Percentiles rank a stretch among this genome's conserved stretches.
These are phyloP conservation scores for Leonotis leonurus DNA, from an alignment of 257 asterid species.

Conservation along the genomic window DNA sequence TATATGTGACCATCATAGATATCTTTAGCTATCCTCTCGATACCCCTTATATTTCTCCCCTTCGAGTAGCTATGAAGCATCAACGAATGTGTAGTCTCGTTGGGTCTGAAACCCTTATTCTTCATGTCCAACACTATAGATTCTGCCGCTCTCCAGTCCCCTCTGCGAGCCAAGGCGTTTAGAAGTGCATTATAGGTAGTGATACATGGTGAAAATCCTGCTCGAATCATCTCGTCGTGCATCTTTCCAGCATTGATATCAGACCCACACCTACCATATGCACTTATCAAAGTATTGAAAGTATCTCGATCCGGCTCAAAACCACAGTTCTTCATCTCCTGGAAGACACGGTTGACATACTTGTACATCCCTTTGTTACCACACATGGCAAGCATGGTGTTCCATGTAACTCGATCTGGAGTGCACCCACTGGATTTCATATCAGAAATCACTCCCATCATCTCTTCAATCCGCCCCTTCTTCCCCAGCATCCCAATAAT, in stretches of 20 bases:
- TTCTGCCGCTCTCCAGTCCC: conserved; percentile 79
- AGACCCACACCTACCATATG: conserved; percentile 82
- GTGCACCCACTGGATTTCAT: conserved; percentile 79
- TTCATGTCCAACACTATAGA: conserved; percentile 59
- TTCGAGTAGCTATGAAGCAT: conserved; percentile 83
- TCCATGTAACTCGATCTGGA: conserved; percentile 92
- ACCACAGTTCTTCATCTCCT: conserved; percentile 84
- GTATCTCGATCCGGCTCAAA: conserved; percentile 90
- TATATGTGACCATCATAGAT: conserved; percentile 76
- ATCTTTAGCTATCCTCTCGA: conserved; percentile 68
- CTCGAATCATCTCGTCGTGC: conserved; percentile 74
- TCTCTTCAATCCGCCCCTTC: conserved; percentile 71
- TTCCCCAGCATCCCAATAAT: conserved; percentile 89
- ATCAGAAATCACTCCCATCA: conserved; percentile 67
- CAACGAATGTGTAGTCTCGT: conserved; percentile 69
- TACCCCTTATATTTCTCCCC: conserved; percentile 69
- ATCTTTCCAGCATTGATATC: conserved; percentile 61
- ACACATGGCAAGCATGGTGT: conserved; percentile 77
- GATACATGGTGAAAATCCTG: conserved; percentile 75
- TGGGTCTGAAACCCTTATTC: conserved; percentile 77
- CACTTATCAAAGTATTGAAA: conserved; percentile 77
- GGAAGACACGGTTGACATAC: conserved; percentile 60
- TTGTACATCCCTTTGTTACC: conserved; percentile 81
- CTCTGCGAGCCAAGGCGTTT: conserved; percentile 76
- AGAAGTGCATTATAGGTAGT: conserved; percentile 83